Evolutionary conservation across 768 basidiomycete genomes (phyloP).

Genomic region (Russula ochroleuca): DNA sequence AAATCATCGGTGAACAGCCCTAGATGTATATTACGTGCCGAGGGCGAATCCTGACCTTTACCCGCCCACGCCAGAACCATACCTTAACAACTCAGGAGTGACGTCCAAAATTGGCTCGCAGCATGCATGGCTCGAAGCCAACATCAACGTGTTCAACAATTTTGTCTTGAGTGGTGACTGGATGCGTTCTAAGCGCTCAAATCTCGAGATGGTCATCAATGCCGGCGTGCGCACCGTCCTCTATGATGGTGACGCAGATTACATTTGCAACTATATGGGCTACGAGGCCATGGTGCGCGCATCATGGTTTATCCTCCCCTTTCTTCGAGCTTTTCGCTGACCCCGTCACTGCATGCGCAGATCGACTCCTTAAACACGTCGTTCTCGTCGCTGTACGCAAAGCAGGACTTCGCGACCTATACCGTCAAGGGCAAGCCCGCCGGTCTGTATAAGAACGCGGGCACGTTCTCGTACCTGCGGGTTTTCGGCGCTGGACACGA

Average conservation of each 20-base stretch:
- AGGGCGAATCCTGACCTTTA: constrained; percentile 44
- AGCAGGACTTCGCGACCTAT: constrained; percentile 45
- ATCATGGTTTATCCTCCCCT: background rate
- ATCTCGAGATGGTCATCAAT: constrained; percentile 56
- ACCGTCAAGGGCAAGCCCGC: constrained; percentile 48
- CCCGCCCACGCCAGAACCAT: constrained; percentile 41
- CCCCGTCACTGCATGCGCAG: constrained; percentile 30
- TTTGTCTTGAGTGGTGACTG: constrained; percentile 53
- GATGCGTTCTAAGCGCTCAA: constrained; percentile 44
- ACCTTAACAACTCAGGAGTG: constrained; percentile 33
- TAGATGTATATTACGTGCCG: constrained; percentile 54
- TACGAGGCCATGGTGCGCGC: constrained; percentile 52
- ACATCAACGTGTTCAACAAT: constrained; percentile 42
- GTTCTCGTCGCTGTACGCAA: constrained; percentile 42
- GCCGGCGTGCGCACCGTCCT: constrained; percentile 51
- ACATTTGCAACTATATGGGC: constrained; percentile 51
- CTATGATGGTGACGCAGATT: constrained; percentile 58
- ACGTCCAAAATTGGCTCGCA: constrained; percentile 43
- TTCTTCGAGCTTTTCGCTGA: background rate
- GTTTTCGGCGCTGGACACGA: constrained; percentile 44
- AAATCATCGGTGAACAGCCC: no score
- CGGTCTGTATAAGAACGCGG: constrained; percentile 56
- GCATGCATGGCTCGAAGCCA: constrained; percentile 42
- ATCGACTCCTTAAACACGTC: constrained; percentile 46
- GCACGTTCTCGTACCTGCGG: constrained; percentile 52